Conservation (phyloP, 2,329 filamentous ascomycete genomes). For the Stromatinia cepivora region DNA sequence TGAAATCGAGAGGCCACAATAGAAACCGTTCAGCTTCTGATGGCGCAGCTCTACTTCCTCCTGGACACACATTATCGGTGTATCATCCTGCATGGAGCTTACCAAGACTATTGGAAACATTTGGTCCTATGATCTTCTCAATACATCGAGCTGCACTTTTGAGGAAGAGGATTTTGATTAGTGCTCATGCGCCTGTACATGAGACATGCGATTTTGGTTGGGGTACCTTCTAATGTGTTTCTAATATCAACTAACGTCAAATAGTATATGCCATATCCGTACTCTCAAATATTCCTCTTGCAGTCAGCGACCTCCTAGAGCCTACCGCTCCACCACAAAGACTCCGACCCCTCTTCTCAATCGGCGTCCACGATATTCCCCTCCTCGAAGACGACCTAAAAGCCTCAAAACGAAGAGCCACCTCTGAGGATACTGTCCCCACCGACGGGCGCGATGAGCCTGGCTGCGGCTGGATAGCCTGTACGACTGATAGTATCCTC, state of each 20-base stretch:
- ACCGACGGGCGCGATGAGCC: conserved; percentile 47
- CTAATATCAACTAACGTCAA: conserved; percentile 21
- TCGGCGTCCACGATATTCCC: conserved; percentile 91
- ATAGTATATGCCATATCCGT: conserved; percentile 95
- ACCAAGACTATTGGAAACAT: conserved; percentile 72
- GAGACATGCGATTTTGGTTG: conserved; percentile 85
- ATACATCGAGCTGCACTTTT: conserved; percentile 84
- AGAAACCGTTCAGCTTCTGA: conserved; percentile 63
- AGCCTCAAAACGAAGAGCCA: conserved; percentile 44
- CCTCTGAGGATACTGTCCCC: conserved; percentile 37
- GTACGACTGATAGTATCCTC: conserved; percentile 92
- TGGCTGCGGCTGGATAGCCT: conserved; percentile 81
- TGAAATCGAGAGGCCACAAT: conserved; percentile 47
- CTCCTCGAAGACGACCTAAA: conserved; percentile 66
- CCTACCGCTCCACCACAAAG: conserved; percentile 61
- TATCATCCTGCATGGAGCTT: conserved; percentile 88
- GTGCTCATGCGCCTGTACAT: conserved; percentile 83
- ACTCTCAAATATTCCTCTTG: conserved; percentile 80
- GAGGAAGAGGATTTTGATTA: conserved; percentile 83
- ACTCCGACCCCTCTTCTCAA: conserved; percentile 81
- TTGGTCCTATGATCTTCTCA: conserved; percentile 90
- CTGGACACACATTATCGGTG: conserved; percentile 67
- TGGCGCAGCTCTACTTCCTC: conserved; percentile 56
- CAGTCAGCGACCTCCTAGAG: conserved; percentile 69
- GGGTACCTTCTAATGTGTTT: conserved; percentile 25